Evolutionary conservation across 331 rosid species (phyloP), one percentile per base, ranked within the genome.

Genomic region (Quercus tomentella): DNA sequence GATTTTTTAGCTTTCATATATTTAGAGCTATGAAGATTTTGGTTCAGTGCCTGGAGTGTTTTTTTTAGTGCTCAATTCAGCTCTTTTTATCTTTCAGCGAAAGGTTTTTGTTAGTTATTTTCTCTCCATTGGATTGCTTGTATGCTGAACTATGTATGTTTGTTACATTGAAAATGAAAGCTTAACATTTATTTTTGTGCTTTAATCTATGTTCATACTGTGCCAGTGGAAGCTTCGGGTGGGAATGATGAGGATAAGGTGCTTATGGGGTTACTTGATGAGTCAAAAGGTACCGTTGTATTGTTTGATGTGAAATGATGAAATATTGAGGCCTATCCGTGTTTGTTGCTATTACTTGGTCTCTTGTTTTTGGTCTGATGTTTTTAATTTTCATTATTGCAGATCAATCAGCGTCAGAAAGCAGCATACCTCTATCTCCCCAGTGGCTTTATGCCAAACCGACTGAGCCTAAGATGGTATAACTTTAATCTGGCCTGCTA

Each of bases 401-500:
- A 84, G 90, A 87, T 76, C 79, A 60, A 52, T 75, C 66, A 17
- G 83, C 79, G 54, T 73, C 81, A 31, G 90, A 87, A 69, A 87
- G 80, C 79, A 83, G 75, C 77, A 87, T 87, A 41, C 90, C 90
- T 28, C 67, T 87, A 79, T 87, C 90, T 16, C 90, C 90, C 8
- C 90, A 87, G 76, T 87, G 90, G 90, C 86, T 87, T 49, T 87
- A 87, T 80, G 88, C 88, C 67, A 87, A 82, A 75, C 86, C 90
- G 4, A 82, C 71, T 57, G 90, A 87, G 41, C 57, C 83, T 68
- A 87, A 87, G 83, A 62, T 82, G 86, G 90, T 87, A 88, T 74
- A 75, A 37, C 11, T 37, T 37, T 37, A 37, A 82, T 54, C 75
- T 70, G 72, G 33, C 51, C 60, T 21, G 18, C 57, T 45, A 22